phyloP scores from a whole-genome alignment of 1,284 basidiomycete genomes.

The Microbotryomycetes sp. region DNA sequence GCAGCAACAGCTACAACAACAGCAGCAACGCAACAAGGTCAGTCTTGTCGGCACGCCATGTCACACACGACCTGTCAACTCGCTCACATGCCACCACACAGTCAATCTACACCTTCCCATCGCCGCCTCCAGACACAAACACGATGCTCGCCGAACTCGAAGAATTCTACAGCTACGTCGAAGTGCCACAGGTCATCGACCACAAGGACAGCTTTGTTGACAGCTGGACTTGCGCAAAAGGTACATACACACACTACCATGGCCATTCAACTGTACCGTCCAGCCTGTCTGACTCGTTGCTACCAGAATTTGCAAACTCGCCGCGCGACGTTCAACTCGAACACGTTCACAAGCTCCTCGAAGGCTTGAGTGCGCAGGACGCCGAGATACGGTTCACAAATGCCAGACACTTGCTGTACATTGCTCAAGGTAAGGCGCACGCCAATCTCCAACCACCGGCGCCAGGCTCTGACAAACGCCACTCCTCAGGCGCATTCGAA shows the following conservation, averaged over 20 bases:
- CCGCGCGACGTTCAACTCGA: constrained; percentile 3
- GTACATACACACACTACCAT: constrained; percentile 14
- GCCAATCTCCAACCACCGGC: neutral
- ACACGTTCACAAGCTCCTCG: constrained; percentile 66
- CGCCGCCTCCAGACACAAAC: constrained; percentile 63
- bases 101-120: constrained; percentile 31
- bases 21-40: too few relatives aligned
- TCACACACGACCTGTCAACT: too few relatives aligned
- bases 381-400: constrained; percentile 76
- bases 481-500: constrained; percentile 69
- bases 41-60: too few relatives aligned
- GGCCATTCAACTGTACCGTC: neutral
- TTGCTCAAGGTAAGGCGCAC: constrained; percentile 70
- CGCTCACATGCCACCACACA: constrained; percentile 13
- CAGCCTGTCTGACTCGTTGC: neutral
- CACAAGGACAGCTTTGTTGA: constrained; percentile 29
- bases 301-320: constrained; percentile 18
- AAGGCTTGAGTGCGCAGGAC: constrained; percentile 75
- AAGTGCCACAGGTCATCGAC: constrained; percentile 82
- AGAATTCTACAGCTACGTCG: constrained; percentile 97
- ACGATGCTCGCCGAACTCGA: constrained; percentile 92
- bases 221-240: constrained; percentile 19
- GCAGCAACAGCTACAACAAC: neutral
- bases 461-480: constrained; percentile 31
- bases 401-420: constrained; percentile 77